A percentile compares a stretch with the other conserved stretches of the same genome.
These are phyloP conservation scores for Phoma herbarum DNA, from an alignment of 2,329 filamentous ascomycete genomes.

Conservation along the genomic window DNA sequence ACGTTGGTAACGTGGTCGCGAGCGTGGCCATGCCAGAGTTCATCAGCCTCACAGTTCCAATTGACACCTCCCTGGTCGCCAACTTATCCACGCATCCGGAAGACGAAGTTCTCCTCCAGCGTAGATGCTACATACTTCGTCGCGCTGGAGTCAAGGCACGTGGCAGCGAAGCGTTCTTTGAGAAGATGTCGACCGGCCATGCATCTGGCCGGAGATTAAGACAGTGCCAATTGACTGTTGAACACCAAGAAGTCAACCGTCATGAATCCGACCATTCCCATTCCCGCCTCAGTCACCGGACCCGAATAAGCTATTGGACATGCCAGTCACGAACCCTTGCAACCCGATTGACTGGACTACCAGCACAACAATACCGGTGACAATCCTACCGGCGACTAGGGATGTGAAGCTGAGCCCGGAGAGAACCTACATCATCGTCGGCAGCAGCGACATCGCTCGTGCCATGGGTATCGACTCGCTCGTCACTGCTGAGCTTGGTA, in stretches of 20 bases:
- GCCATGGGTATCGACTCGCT: constrained; percentile 38
- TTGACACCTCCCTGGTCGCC: no score
- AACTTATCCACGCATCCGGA: constrained; percentile 1
- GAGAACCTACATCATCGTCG: constrained; percentile 32
- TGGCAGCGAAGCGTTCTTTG: constrained; percentile 10
- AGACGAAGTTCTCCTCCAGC: constrained; percentile 11
- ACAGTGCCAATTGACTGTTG: background rate
- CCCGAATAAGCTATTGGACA: background rate
- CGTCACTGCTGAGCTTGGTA: constrained; percentile 36
- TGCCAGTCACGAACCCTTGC: background rate
- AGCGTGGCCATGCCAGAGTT: background rate
- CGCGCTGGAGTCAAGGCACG: constrained; percentile 2
- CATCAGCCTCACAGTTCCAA: background rate
- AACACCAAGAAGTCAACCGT: background rate
- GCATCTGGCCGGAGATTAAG: background rate
- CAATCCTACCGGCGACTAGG: constrained; percentile 6
- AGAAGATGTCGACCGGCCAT: background rate
- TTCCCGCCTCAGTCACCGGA: background rate
- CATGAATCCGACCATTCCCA: background rate
- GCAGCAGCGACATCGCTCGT: constrained; percentile 28
- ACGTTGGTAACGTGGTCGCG: background rate
- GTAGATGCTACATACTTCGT: constrained; percentile 1
- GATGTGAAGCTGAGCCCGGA: constrained; percentile 7
- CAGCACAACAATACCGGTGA: constrained; percentile 5
- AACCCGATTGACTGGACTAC: constrained; percentile 21